These are phyloP conservation scores for Quercus tomentella DNA, from an alignment of 331 rosid genomes.

Conservation along the genomic window DNA sequence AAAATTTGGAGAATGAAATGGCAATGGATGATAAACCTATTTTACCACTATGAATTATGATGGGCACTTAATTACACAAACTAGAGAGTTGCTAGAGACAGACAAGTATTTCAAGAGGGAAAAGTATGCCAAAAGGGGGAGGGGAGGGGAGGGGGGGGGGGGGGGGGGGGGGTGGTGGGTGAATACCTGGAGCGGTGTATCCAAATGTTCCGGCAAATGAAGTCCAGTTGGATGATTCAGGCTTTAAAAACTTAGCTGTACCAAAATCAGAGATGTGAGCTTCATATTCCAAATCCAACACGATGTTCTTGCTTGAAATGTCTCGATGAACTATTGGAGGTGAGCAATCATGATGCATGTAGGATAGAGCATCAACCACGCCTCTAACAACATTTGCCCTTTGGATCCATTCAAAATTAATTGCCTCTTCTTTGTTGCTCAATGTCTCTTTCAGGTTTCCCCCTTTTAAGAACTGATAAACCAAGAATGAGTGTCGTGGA, in stretches of 20 bases:
- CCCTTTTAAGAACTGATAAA: background rate
- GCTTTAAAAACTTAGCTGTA: no score
- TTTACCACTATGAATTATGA: no score
- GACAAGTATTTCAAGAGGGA: no score
- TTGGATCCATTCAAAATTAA: background rate
- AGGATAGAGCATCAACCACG: background rate
- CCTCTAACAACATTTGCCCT: background rate
- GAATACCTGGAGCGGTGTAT: no score
- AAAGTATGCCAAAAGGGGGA: no score
- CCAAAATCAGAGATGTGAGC: no score
- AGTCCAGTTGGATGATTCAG: no score
- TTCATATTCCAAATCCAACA: no score
- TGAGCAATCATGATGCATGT: background rate
- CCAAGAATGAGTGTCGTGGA: background rate
- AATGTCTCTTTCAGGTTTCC: background rate
- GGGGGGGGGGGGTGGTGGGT: rapidly evolving
- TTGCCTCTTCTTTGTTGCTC: background rate
- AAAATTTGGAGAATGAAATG: no score
- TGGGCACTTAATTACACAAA: no score
- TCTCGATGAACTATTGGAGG: background rate
- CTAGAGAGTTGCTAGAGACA: no score
- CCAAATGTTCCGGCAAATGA: background rate
- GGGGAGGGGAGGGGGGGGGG: rapidly evolving
- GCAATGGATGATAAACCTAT: no score
- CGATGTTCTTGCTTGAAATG: background rate